Evolutionary conservation across 139 green algal species (phyloP), one percentile per base, ranked within the genome.

Genomic region (Chlorella sp.): DNA sequence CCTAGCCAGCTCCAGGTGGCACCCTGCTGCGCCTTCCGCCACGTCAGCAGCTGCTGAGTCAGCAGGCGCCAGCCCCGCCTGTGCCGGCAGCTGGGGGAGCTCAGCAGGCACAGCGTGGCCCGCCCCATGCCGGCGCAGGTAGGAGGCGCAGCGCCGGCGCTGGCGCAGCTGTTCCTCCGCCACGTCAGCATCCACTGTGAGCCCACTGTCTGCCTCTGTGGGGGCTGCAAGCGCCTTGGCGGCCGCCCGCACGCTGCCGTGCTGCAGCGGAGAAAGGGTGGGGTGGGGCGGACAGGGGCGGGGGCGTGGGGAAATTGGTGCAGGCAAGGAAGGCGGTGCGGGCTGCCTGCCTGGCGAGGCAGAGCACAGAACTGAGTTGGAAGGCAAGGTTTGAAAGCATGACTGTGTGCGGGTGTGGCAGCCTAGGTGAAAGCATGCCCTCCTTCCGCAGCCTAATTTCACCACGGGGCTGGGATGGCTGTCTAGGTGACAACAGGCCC

Each of bases 151-250:
- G 66, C 61, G 61, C 26, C 21, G 9, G 68, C 84, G 84, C 84
- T 88, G 84, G 22, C 66, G 28, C 60, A 84, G 39, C 34, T 68
- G 61, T 42, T 93, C 91, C 32, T 85, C 37, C 4, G 66, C 69
- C 3, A 95, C 90, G 19, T 92, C 92, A 32, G 64, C 24, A 60
- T 94, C 92, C 53, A 87, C 81, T 36, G 78, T 40, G 75, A 94
- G 80, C 16, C 88, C 88, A 9, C 60, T 30, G 24, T 91, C 88
- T 0, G n/a, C n/a, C 42, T 91, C 88, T 30, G 81, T 83, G 22
- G 66, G 79, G 2, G 40, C 66, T 0, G 19, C 88, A 16, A 91
- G 66, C 22, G 88, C 88, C 39, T 22, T 34, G n/a, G 18, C 28
- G n/a, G 88, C 81, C 1, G 88, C 42, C 0, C 66, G n/a, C 66